Evolutionary conservation across 176 grass and related monocot species (phyloP).

Genomic region (Eleusine coracana): DNA sequence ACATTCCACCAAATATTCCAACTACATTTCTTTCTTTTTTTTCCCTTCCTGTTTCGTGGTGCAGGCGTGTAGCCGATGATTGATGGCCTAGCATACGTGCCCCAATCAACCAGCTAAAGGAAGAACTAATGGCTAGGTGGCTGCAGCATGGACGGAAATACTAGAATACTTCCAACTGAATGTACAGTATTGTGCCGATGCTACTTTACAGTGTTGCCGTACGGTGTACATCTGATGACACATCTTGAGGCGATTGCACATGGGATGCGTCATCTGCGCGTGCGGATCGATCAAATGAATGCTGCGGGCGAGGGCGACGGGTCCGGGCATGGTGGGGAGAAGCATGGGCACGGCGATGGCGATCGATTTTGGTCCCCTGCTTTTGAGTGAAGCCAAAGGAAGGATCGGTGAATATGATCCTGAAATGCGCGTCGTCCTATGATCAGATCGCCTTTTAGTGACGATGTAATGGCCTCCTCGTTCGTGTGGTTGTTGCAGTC

Average conservation of each 20-base stretch:
- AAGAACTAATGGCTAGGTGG: conserved; percentile 30
- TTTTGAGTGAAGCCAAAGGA: conserved; percentile 56
- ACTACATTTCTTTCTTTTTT: background rate
- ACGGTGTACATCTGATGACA: conserved; percentile 25
- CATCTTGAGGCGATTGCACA: conserved; percentile 43
- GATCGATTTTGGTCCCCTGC: conserved; percentile 32
- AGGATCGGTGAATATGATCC: conserved; percentile 17
- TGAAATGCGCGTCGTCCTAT: background rate
- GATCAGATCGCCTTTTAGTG: conserved; percentile 11
- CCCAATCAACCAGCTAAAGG: conserved; percentile 29
- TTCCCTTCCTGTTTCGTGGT: background rate
- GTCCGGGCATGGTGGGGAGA: conserved; percentile 10
- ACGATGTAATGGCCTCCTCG: background rate
- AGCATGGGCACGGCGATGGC: conserved; percentile 34
- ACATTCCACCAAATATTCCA: conserved; percentile 7
- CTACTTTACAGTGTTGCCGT: background rate
- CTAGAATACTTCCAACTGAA: conserved; percentile 10
- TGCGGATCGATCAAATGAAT: conserved; percentile 33
- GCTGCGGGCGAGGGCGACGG: background rate
- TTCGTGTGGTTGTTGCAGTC: conserved; percentile 2
- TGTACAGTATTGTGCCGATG: background rate
- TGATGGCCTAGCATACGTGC: background rate
- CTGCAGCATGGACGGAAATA: conserved; percentile 33
- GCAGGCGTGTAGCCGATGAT: conserved; percentile 12
- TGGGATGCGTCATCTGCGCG: conserved; percentile 47